A percentile compares a stretch with the other conserved stretches of the same genome.
Evolutionary conservation across 2,329 filamentous ascomycete species (phyloP).

Genomic region (Colletotrichum lindemuthianum): DNA sequence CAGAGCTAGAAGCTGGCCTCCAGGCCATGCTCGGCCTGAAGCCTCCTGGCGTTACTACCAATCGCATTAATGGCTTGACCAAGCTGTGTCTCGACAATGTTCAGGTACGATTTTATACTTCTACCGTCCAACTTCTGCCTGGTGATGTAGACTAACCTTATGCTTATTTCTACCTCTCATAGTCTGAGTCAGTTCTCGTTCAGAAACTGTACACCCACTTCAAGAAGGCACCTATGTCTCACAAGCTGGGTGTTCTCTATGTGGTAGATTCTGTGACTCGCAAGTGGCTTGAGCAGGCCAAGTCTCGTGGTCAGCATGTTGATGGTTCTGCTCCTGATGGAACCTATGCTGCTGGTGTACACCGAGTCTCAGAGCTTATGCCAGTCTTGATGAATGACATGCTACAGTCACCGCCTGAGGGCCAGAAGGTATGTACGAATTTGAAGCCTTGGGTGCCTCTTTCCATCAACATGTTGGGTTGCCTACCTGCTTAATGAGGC

Average conservation of each 20-base stretch:
- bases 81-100: slow-evolving; percentile 88
- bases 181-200: slow-evolving; percentile 95
- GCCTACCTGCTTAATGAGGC: not conserved
- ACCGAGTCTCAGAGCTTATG: slow-evolving; percentile 95
- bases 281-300: slow-evolving; percentile 97
- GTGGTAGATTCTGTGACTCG: slow-evolving; percentile 99
- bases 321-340: slow-evolving; percentile 86
- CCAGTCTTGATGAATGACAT: slow-evolving; percentile 96
- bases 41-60: slow-evolving; percentile 92
- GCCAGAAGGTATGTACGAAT: slow-evolving; percentile 89
- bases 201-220: slow-evolving; percentile 98
- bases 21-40: slow-evolving; percentile 93
- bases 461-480: not conserved
- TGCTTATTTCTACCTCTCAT: slow-evolving; percentile 18
- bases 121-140: slow-evolving; percentile 10
- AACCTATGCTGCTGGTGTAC: slow-evolving; percentile 92
- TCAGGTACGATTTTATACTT: slow-evolving; percentile 71
- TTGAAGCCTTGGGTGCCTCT: not conserved
- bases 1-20: slow-evolving; percentile 89
- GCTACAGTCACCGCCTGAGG: slow-evolving; percentile 84
- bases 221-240: slow-evolving; percentile 91
- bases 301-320: slow-evolving; percentile 83
- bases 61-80: slow-evolving; percentile 89
- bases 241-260: slow-evolving; percentile 99
- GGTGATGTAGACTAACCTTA: slow-evolving; percentile 41